Evolutionary conservation across 352 stramenopile genomes (phyloP).

Genomic region (Phytophthora palmivora): DNA sequence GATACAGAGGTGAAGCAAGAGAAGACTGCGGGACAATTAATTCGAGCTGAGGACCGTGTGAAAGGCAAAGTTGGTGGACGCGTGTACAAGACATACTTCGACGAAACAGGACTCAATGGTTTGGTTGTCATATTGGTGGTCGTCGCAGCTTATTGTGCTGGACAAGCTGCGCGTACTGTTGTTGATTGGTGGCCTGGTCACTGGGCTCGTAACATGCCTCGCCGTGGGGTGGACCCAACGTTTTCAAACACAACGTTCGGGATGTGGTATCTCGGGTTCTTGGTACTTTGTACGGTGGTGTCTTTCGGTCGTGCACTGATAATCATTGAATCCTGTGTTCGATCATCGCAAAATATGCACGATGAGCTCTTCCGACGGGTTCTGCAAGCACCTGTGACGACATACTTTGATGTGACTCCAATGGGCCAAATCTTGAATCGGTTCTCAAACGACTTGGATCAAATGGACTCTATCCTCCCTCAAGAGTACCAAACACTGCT

Average conservation of each 20-base stretch:
- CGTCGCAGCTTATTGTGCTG: constrained; percentile 13
- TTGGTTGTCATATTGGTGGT: constrained; percentile 21
- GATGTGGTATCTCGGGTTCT: constrained; percentile 45
- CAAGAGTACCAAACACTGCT: constrained; percentile 45
- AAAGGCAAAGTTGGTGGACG: constrained; percentile 31
- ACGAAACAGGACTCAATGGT: constrained; percentile 36
- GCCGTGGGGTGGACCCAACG: constrained; percentile 22
- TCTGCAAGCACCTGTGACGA: constrained; percentile 47
- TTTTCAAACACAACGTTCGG: constrained; percentile 48
- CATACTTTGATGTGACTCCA: constrained; percentile 64
- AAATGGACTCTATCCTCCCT: constrained; percentile 49
- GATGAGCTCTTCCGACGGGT: constrained; percentile 50
- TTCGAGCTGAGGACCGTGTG: constrained; percentile 40
- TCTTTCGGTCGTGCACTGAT: constrained; percentile 31
- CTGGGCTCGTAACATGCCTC: constrained; percentile 43
- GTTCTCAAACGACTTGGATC: constrained; percentile 61
- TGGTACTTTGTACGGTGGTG: constrained; percentile 32
- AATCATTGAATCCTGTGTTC: constrained; percentile 40
- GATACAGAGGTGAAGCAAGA: too few species aligned
- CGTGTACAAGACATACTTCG: constrained; percentile 42
- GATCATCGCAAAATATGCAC: constrained; percentile 37
- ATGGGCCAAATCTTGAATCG: constrained; percentile 62
- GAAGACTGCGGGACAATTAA: constrained; percentile 6
- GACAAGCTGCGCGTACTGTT: constrained; percentile 27
- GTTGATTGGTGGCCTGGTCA: constrained; percentile 51